Evolutionary conservation across 306 rosid species (phyloP).

Genomic region (Cajanus cajan): DNA sequence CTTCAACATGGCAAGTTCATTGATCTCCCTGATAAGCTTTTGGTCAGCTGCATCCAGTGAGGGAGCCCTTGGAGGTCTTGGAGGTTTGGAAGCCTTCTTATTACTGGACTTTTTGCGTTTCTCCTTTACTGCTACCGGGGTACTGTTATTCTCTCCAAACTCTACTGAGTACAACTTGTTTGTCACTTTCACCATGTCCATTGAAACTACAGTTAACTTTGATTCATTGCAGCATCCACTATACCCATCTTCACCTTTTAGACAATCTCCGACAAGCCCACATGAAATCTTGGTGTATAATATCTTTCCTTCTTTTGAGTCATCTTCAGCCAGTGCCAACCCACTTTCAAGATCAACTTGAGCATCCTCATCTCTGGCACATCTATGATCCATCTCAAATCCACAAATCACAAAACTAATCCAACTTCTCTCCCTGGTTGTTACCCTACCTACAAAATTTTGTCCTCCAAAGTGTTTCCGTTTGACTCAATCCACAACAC

Average conservation of each 20-base stretch:
- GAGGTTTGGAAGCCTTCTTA: constrained; percentile 79
- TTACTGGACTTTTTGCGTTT: constrained; percentile 67
- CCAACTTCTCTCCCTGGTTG: neutral
- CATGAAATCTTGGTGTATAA: constrained; percentile 49
- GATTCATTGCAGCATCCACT: constrained; percentile 39
- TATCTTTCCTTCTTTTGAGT: constrained; percentile 46
- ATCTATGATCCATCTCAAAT: constrained; percentile 49
- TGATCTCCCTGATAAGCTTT: constrained; percentile 74
- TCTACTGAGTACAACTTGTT: constrained; percentile 30
- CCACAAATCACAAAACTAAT: constrained; percentile 37
- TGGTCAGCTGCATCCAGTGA: constrained; percentile 81
- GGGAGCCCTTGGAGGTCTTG: constrained; percentile 89
- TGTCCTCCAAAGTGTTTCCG: constrained; percentile 9
- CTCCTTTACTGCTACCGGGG: constrained; percentile 53
- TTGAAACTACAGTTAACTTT: constrained; percentile 37
- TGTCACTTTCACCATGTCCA: constrained; percentile 35
- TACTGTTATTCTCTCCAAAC: constrained; percentile 46
- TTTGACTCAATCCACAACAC: constrained; percentile 34
- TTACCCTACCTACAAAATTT: constrained; percentile 20
- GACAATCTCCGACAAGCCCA: constrained; percentile 40
- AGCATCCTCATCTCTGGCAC: constrained; percentile 37
- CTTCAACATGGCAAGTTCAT: constrained; percentile 79
- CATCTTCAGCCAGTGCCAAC: constrained; percentile 40
- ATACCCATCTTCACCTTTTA: constrained; percentile 42
- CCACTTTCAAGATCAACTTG: constrained; percentile 79